These are phyloP conservation scores for Candida andamanensis DNA, from an alignment of 805 yeast species.

Conservation along the genomic window DNA sequence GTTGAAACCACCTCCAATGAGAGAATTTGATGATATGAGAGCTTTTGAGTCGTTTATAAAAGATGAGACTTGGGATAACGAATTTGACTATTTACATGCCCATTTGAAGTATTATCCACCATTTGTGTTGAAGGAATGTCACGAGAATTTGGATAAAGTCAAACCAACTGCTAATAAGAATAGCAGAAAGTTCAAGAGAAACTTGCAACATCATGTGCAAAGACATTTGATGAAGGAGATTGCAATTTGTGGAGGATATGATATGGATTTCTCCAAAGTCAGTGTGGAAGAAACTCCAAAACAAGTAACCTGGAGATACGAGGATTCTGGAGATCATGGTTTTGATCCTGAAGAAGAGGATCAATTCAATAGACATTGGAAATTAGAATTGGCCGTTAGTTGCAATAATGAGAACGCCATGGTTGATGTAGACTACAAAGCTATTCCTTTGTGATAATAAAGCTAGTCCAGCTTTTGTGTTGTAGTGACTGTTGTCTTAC, in stretches of 20 bases:
- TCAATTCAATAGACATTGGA: slow-evolving; percentile 52
- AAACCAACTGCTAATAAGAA: slow-evolving; percentile 69
- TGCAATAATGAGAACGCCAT: slow-evolving; percentile 64
- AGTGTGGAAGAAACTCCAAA: slow-evolving; percentile 46
- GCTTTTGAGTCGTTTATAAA: slow-evolving; percentile 60
- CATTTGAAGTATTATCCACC: slow-evolving; percentile 69
- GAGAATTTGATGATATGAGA: slow-evolving; percentile 56
- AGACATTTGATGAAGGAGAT: slow-evolving; percentile 68
- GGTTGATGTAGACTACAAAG: slow-evolving; percentile 60
- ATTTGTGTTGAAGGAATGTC: slow-evolving; percentile 60
- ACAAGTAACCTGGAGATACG: slow-evolving; percentile 57
- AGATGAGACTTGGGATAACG: slow-evolving; percentile 75
- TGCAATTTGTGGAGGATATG: slow-evolving; percentile 55
- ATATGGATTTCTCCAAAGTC: slow-evolving; percentile 44
- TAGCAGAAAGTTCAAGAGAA: slow-evolving; percentile 65
- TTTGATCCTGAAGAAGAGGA: slow-evolving; percentile 44
- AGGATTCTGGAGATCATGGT: slow-evolving; percentile 55
- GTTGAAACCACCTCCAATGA: slow-evolving; percentile 36
- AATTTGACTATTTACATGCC: slow-evolving; percentile 64
- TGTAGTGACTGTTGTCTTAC: too few relatives aligned
- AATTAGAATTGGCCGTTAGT: slow-evolving; percentile 55
- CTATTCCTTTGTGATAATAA: slow-evolving; percentile 35
- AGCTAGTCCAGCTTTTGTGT: too few relatives aligned
- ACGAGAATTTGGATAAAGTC: slow-evolving; percentile 64
- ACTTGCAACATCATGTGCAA: slow-evolving; percentile 68